A percentile compares a stretch with the other conserved stretches of the same genome.
These are phyloP conservation scores for Russula sp. DNA, from an alignment of 768 basidiomycete species.

Conservation along the genomic window DNA sequence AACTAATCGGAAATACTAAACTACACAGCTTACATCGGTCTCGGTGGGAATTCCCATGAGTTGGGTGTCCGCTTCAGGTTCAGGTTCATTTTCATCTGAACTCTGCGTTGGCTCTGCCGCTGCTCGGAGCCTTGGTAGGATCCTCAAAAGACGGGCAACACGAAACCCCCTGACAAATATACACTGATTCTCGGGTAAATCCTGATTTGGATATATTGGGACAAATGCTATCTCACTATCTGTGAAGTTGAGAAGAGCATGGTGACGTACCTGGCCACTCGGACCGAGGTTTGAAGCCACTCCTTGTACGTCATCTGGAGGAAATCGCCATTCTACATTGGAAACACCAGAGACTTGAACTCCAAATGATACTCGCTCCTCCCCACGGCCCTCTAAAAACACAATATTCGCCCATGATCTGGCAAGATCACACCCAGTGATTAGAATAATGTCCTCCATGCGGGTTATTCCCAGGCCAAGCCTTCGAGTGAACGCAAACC, in stretches of 20 bases:
- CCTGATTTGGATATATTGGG: not conserved
- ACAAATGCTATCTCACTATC: not conserved
- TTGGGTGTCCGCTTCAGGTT: too few relatives aligned
- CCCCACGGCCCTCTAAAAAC: not conserved
- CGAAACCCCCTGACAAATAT: not conserved
- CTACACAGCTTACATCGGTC: too few relatives aligned
- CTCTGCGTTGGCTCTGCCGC: too few relatives aligned
- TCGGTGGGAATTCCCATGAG: too few relatives aligned
- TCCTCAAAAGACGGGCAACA: not conserved
- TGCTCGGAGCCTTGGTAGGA: too few relatives aligned
- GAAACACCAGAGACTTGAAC: not conserved
- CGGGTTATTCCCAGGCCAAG: not conserved
- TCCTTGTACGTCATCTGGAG: not conserved
- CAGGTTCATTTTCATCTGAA: too few relatives aligned
- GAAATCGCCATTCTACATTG: not conserved
- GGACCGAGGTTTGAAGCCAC: not conserved
- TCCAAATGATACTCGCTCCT: not conserved
- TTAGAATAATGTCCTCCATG: not conserved
- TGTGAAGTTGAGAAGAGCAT: not conserved
- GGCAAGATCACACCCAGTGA: not conserved
- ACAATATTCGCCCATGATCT: not conserved
- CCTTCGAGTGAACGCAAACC: not conserved
- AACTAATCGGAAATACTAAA: too few relatives aligned
- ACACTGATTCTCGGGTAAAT: not conserved
- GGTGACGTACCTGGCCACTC: not conserved